Evolutionary conservation across 345 rosid genomes (phyloP).

Genomic region (Odontarrhena argentea): DNA sequence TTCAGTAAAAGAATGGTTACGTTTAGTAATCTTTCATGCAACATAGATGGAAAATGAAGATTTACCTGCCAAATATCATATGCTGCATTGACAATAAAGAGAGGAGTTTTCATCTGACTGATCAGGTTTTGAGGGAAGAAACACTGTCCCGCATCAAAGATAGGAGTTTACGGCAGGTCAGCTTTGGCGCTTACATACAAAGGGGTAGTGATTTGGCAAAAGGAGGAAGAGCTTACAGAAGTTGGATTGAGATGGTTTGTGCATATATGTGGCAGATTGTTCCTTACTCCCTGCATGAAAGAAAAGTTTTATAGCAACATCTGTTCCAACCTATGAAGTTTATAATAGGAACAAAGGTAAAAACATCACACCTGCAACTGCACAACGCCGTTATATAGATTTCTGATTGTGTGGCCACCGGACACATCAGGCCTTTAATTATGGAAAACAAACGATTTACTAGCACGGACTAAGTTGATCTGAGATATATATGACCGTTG

Average conservation of each 20-base stretch:
- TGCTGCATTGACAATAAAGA: slow-evolving; percentile 87
- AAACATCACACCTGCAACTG: slow-evolving; percentile 63
- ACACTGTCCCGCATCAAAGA: slow-evolving; percentile 53
- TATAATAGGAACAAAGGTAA: not conserved
- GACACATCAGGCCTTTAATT: slow-evolving; percentile 74
- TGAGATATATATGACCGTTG: not conserved
- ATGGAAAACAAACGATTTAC: slow-evolving; percentile 25
- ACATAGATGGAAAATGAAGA: not conserved
- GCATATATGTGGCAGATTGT: slow-evolving; percentile 70
- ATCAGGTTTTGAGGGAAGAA: slow-evolving; percentile 96
- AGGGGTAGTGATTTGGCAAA: not conserved
- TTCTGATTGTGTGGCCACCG: slow-evolving; percentile 81
- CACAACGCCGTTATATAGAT: slow-evolving; percentile 69
- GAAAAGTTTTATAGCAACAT: not conserved
- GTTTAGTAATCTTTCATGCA: not conserved
- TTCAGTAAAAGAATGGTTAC: not conserved
- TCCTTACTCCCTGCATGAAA: slow-evolving; percentile 54
- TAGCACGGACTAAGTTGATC: not conserved
- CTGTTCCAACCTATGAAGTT: not conserved
- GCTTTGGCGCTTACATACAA: not conserved
- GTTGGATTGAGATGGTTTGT: slow-evolving; percentile 81
- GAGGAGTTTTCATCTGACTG: slow-evolving; percentile 65
- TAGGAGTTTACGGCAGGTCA: not conserved
- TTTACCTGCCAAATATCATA: slow-evolving; percentile 98
- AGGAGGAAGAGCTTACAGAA: slow-evolving; percentile 50